Evolutionary conservation across 2,329 filamentous ascomycete species (phyloP).

Genomic region (Fusarium dlaminii): DNA sequence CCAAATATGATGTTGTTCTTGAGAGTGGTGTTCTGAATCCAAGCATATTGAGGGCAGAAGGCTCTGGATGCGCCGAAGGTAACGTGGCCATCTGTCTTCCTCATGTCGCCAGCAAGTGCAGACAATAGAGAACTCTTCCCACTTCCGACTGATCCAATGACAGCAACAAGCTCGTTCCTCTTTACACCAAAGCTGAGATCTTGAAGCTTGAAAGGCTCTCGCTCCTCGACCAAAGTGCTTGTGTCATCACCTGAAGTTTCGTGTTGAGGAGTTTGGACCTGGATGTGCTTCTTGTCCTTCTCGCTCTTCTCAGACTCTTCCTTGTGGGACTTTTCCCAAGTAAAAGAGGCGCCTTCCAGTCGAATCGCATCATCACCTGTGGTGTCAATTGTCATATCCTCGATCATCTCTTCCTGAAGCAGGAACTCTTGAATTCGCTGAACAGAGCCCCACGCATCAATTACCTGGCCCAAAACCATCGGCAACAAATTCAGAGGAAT

Average conservation of each 20-base stretch:
- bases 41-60: constrained; percentile 96
- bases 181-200: constrained; percentile 74
- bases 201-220: constrained; percentile 77
- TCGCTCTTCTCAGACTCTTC: constrained; percentile 58
- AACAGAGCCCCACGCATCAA: constrained; percentile 88
- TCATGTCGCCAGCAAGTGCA: constrained; percentile 93
- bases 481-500: constrained; percentile 91
- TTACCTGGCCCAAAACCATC: constrained; percentile 85
- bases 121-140: constrained; percentile 92
- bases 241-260: constrained; percentile 56
- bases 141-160: constrained; percentile 89
- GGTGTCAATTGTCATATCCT: constrained; percentile 67
- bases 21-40: constrained; percentile 94
- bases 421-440: constrained; percentile 89
- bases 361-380: constrained; percentile 76
- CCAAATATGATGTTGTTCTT: constrained; percentile 93
- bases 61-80: constrained; percentile 81
- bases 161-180: constrained; percentile 80
- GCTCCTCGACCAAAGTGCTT: constrained; percentile 66
- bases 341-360: constrained; percentile 79
- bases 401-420: constrained; percentile 82
- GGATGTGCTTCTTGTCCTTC: constrained; percentile 56
- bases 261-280: constrained; percentile 38
- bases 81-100: constrained; percentile 78
- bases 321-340: constrained; percentile 79